Evolutionary conservation across 1,284 basidiomycete genomes (phyloP).

Genomic region (Cerioporus squamosus): DNA sequence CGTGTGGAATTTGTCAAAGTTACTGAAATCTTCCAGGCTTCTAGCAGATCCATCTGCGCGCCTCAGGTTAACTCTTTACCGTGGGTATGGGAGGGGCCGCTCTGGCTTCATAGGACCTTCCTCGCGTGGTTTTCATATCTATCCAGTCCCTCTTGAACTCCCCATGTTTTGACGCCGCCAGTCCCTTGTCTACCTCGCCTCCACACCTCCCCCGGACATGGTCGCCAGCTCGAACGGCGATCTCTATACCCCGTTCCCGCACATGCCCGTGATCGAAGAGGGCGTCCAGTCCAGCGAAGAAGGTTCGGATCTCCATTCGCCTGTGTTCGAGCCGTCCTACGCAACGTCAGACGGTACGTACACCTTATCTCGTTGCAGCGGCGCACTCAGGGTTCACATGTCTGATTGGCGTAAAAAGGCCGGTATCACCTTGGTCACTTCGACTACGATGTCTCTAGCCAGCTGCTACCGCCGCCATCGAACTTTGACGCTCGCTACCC

Average conservation of each 20-base stretch:
- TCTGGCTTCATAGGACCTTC: constrained; percentile 32
- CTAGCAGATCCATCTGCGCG: constrained; percentile 38
- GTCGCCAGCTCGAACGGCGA: constrained; percentile 56
- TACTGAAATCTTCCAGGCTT: constrained; percentile 31
- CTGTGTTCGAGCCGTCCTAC: constrained; percentile 58
- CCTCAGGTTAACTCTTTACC: constrained; percentile 29
- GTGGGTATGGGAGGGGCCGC: constrained; percentile 33
- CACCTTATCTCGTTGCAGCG: constrained; percentile 25
- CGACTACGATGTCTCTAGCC: constrained; percentile 27
- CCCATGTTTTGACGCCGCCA: constrained; percentile 37
- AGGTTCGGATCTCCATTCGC: constrained; percentile 72
- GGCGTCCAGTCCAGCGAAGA: constrained; percentile 72
- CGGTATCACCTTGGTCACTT: constrained; percentile 56
- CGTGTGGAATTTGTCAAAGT: constrained; percentile 34
- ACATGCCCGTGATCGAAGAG: constrained; percentile 57
- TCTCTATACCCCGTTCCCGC: constrained; percentile 59
- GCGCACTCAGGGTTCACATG: constrained; percentile 38
- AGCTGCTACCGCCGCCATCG: constrained; percentile 25
- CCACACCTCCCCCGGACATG: constrained; percentile 43
- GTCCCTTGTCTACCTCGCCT: constrained; percentile 30
- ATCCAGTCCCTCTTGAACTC: constrained; percentile 37
- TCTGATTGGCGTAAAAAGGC: constrained; percentile 56
- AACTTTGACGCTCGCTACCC: constrained; percentile 34
- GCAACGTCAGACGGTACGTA: constrained; percentile 42
- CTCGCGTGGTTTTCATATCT: constrained; percentile 42